These are phyloP conservation scores for Pseudocercospora crystallina DNA, from an alignment of 2,329 filamentous ascomycete species.

Conservation along the genomic window DNA sequence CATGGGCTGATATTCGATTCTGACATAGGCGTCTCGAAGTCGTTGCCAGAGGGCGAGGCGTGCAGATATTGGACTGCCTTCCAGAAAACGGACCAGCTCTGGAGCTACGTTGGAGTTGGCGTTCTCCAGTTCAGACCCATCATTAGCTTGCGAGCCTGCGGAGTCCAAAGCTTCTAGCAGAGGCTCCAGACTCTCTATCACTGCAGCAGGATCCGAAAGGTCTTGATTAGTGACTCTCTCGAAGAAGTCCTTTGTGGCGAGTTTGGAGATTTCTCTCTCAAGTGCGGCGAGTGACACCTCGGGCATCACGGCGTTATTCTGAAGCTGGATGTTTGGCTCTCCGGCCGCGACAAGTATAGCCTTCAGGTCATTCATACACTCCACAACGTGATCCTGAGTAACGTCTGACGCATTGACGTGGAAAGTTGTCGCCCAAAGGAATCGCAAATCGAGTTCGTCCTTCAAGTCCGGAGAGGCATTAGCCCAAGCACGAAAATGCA, in stretches of 20 bases:
- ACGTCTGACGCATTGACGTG: conserved; percentile 58
- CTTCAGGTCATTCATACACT: conserved; percentile 64
- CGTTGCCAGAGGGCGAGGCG: conserved; percentile 87
- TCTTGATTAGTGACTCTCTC: conserved; percentile 83
- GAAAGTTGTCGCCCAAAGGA: conserved; percentile 66
- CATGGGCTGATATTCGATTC: conserved; percentile 82
- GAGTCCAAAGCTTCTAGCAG: conserved; percentile 68
- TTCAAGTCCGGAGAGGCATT: conserved; percentile 22
- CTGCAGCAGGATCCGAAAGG: conserved; percentile 72
- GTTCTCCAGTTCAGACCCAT: conserved; percentile 1
- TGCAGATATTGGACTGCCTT: conserved; percentile 76
- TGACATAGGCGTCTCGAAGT: conserved; percentile 83
- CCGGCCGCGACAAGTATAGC: conserved; percentile 50
- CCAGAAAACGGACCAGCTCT: conserved; percentile 83
- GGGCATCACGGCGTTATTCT: conserved; percentile 86
- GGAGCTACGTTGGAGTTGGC: conserved; percentile 44
- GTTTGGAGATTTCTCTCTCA: conserved; percentile 84
- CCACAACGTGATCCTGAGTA: conserved; percentile 59
- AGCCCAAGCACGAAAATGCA: conserved; percentile 42
- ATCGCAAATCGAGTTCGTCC: conserved; percentile 55
- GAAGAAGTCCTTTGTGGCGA: conserved; percentile 97
- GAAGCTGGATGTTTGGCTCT: conserved; percentile 59
- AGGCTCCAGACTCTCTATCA: conserved; percentile 91
- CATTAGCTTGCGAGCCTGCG: neutral
- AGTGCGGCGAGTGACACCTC: conserved; percentile 80